Evolutionary conservation across 73 alveolate species (phyloP), one percentile per base, ranked within the genome.

Genomic region (Urostyla sp.): DNA sequence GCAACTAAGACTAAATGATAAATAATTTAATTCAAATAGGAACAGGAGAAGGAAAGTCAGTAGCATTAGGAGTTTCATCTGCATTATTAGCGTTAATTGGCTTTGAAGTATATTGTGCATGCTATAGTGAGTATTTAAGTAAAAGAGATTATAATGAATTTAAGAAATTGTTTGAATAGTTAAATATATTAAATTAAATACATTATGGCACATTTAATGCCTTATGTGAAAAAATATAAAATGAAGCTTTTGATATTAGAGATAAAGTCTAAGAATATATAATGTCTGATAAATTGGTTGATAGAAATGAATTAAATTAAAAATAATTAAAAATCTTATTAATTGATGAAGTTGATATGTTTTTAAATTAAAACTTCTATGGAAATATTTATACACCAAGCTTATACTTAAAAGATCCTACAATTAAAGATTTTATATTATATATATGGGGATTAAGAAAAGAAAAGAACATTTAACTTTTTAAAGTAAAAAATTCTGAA

Each of bases 41-140:
- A 38, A 85, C 93, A 18, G 93, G 93, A 36, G 93, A 85, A 44
- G 93, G 93, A 44, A 85, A 85, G 80, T 61, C 88, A 7, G 51
- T 85, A 1, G 72, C 77, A 1, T 79, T 85, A 0, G 93, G 87
- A 7, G 75, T 57, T 16, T 48, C 61, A 16, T 74, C 91, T 28
- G 59, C 91, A 0, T 32, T 85, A 13, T 72, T 85, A 2, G 91
- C 91, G 0, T 21, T 80, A 50, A 24, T 85, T 28, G 92, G 92
- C 24, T 67, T 36, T 46, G 46, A 49, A 2, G 93, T 85, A 0
- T 54, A 67, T 0, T 55, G 72, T 32, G 72, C 79, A 30, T 85
- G 91, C 58, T 85, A 85, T 23, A 46, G 74, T 5, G 27, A 43
- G 10, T 80, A 80, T 36, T 37, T 85, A 28, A 56, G 91, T 69